Conservation (phyloP, 306 rosid genomes). For the Fragaria iinumae region DNA sequence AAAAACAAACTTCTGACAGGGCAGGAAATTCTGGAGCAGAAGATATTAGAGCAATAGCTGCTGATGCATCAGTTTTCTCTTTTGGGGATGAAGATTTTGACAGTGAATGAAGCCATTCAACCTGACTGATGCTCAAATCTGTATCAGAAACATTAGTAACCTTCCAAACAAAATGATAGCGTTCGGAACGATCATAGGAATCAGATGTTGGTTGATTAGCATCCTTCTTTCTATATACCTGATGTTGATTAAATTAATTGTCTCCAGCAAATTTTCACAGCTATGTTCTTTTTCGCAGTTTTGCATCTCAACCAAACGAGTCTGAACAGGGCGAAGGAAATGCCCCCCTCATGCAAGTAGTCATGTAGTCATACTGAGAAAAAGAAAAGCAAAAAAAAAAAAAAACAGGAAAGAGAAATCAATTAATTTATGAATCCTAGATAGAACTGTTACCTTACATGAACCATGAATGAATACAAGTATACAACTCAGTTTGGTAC, state of each 20-base stretch:
- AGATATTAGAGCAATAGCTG: conserved; percentile 86
- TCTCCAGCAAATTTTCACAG: neutral
- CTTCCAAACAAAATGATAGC: neutral
- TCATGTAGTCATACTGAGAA: neutral
- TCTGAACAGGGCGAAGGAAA: neutral
- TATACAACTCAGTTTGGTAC: neutral
- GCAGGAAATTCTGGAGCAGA: conserved; percentile 34
- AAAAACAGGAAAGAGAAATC: neutral
- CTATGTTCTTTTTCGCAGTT: neutral
- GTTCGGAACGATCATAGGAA: neutral
- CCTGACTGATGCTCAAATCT: conserved; percentile 2
- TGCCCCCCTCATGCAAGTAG: neutral
- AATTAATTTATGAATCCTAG: neutral
- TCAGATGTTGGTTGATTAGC: neutral
- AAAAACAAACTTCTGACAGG: conserved; percentile 33
- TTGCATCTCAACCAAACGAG: neutral
- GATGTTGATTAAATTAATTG: neutral
- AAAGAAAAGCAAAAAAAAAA: too few species aligned
- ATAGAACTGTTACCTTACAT: neutral
- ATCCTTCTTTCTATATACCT: neutral
- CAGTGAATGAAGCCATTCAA: conserved; percentile 48
- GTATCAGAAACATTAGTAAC: conserved; percentile 13
- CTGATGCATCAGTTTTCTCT: conserved; percentile 91
- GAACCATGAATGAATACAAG: neutral
- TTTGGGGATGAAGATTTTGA: conserved; percentile 93